Evolutionary conservation across 225 moss, liverwort and hornwort species (phyloP), one percentile per base, ranked within the genome.

Genomic region (Pseudoscleropodium purum): DNA sequence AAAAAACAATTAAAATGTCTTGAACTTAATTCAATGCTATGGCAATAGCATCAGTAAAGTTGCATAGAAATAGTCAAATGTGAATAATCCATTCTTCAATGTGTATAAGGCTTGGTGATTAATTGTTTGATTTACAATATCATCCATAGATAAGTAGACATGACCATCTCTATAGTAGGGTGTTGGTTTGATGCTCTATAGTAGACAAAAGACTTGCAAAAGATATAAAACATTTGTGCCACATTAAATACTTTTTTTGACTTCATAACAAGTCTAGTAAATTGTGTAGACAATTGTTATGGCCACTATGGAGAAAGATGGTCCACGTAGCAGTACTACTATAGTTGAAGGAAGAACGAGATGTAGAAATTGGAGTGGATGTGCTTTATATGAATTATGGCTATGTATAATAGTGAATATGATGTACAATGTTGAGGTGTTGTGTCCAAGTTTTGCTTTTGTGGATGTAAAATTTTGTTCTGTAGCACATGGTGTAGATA

Each of bases 261-360:
- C 4, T 1, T 8, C 8, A 70, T 41, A 3, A 2, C 15, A 41
- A 70, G 5, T 15, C 5, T 25, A 4, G 15, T 41, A 26, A 8
- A 56, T 56, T 15, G 15, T 41, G 8, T 41, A 70, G 14, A 70
- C 8, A n/a, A 69, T 2, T n/a, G 0, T 68, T 68, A n/a, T 68
- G 4, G n/a, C n/a, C 4, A 24, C 4, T 24, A 3, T 70, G 8
- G 24, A 24, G 2, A 70, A 70, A 70, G 24, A 39, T 39, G 39
- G 39, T 8, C 70, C 1, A 14, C 6, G 4, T 13, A 1, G 37
- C 0, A 13, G 2, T 39, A 13, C 25, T 3, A 72, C 1, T 41
- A 2, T 26, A 26, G 26, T 26, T 3, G 0, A 25, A 69, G 23
- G 25, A 69, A 11, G 12, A 39, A 1, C 3, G 15, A 72, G 25